These are phyloP conservation scores for Globisporangium apiculatum DNA, from an alignment of 352 stramenopile genomes.

Conservation along the genomic window DNA sequence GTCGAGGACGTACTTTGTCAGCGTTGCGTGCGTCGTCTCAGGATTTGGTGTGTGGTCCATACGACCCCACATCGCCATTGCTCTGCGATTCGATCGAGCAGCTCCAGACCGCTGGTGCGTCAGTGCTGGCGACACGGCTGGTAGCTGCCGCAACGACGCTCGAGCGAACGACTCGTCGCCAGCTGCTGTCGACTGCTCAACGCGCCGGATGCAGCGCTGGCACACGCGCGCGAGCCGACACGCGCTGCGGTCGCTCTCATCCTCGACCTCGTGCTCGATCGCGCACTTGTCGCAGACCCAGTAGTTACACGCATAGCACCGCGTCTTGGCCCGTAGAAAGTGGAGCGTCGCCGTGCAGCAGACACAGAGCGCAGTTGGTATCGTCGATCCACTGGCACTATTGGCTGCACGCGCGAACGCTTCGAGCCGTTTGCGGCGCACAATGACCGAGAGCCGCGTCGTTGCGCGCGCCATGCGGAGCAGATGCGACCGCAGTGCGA, in stretches of 20 bases:
- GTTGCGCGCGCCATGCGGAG: conserved; percentile 16
- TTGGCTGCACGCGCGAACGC: conserved; percentile 19
- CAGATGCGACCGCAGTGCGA: conserved; percentile 15
- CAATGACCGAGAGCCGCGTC: conserved; percentile 29
- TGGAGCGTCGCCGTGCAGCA: conserved; percentile 36
- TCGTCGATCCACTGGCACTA: conserved; percentile 1
- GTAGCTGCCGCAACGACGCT: too few species aligned
- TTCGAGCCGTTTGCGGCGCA: conserved; percentile 34
- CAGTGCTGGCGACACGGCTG: too few species aligned
- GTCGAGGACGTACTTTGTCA: conserved; percentile 36
- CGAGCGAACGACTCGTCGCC: too few species aligned
- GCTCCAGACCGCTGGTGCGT: not conserved
- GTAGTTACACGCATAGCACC: conserved; percentile 45
- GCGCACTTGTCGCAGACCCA: conserved; percentile 47
- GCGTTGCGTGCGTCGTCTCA: conserved; percentile 10
- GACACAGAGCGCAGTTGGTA: conserved; percentile 25
- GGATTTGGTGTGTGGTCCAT: not conserved
- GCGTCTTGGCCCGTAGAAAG: conserved; percentile 19
- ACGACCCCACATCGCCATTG: too few species aligned
- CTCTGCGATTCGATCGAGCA: too few species aligned
- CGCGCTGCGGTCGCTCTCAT: conserved; percentile 18
- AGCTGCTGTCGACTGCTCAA: conserved; percentile 23
- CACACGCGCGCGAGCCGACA: conserved; percentile 21
- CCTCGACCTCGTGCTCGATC: conserved; percentile 30
- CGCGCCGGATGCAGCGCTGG: conserved; percentile 32